phyloP scores from a whole-genome alignment of 208 protist species.

The Leishmania braziliensis region DNA sequence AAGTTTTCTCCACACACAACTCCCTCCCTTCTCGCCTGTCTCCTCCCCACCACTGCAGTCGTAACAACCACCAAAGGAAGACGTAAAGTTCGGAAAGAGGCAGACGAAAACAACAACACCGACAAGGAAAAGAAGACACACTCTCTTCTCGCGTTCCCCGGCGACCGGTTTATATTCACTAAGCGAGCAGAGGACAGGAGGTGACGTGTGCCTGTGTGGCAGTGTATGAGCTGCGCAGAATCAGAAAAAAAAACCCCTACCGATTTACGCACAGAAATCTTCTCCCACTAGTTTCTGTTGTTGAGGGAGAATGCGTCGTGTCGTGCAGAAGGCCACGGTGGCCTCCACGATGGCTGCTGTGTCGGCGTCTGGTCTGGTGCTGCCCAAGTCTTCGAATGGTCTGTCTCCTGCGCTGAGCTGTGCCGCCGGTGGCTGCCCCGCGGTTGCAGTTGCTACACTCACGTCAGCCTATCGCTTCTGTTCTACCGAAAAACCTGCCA shows the following conservation, averaged over 20 bases:
- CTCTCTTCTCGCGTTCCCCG: no score
- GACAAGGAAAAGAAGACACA: no score
- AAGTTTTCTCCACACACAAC: background rate
- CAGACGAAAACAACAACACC: no score
- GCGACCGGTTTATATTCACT: no score
- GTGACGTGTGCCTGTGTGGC: no score
- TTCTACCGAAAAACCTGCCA: conserved; percentile 20
- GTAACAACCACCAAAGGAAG: no score
- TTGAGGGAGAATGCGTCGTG: conserved; percentile 46
- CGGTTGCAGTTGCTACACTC: conserved; percentile 6
- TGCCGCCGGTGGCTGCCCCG: conserved; percentile 1
- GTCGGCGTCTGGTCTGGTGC: conserved; percentile 1
- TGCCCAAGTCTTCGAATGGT: background rate
- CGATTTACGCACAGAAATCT: background rate
- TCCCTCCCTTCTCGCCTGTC: no score
- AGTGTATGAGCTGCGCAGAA: no score
- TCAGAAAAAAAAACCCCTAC: background rate
- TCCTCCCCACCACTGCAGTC: no score
- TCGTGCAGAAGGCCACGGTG: conserved; percentile 34
- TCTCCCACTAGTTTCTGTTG: background rate
- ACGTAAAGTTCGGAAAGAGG: no score
- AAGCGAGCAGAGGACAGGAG: no score
- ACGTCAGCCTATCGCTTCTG: conserved; percentile 24
- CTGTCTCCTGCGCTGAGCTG: conserved; percentile 3
- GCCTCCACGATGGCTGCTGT: conserved; percentile 18